Evolutionary conservation across 306 rosid genomes (phyloP).

Genomic region (Cicer judaicum): DNA sequence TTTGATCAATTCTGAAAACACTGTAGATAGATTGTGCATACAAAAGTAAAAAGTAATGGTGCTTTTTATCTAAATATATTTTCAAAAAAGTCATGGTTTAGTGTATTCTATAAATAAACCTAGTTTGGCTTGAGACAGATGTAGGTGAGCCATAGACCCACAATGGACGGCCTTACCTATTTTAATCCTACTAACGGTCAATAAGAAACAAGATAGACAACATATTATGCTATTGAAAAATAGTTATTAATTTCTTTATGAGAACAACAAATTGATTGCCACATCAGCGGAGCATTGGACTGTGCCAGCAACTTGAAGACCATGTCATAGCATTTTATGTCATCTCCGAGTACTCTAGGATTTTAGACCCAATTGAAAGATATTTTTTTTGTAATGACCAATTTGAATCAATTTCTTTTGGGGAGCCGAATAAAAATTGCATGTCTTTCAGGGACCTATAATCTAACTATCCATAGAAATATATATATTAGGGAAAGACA

Average conservation of each 20-base stretch:
- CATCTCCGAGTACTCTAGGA: neutral
- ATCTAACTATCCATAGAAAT: conserved; percentile 25
- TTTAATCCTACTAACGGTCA: neutral
- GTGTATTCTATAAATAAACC: neutral
- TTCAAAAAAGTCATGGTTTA: neutral
- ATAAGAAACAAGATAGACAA: conserved; percentile 25
- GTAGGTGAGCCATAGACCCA: neutral
- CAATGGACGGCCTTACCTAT: neutral
- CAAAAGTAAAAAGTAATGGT: neutral
- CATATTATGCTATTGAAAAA: neutral
- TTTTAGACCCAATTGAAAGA: conserved; percentile 34
- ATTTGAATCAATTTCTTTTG: conserved; percentile 10
- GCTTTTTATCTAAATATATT: neutral
- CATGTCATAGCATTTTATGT: conserved; percentile 7
- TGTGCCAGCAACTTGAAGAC: neutral
- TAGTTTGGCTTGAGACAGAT: neutral
- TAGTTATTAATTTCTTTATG: neutral
- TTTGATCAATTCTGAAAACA: conserved; percentile 7
- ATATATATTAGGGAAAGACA: conserved; percentile 35
- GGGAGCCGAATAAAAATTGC: conserved; percentile 16
- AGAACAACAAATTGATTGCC: conserved; percentile 17
- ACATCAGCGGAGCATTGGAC: conserved; percentile 2
- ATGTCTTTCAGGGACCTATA: conserved; percentile 28
- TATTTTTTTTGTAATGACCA: neutral
- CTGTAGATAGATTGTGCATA: conserved; percentile 23